Evolutionary conservation across 2,329 filamentous ascomycete genomes (phyloP), one percentile per base, ranked within the genome.

Genomic region (Podosphaera fusca): DNA sequence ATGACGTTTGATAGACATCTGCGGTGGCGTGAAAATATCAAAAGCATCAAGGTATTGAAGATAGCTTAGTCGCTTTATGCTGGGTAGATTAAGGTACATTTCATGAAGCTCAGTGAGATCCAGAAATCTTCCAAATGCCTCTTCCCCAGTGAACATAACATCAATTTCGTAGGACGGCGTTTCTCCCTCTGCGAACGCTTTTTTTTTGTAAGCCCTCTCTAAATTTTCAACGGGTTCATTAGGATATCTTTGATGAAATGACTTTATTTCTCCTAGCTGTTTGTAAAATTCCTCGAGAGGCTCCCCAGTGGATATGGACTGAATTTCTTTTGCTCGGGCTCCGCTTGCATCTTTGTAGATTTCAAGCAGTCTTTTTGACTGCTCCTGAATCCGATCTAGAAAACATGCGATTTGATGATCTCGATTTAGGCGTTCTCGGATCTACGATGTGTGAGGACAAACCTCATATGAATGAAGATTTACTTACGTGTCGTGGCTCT

Each of bases 151-250:
- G 70, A 98, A 98, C 74, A 96, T 84, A 58, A 80, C 81, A 66
- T 96, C 90, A 53, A 95, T 82, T 56, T 89, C 80, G 49, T 79
- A 80, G 3, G 77, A 75, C 57, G 78, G 69, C 1, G 75, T 72
- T 52, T 84, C 79, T 55, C 80, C 78, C 61, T 84, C 82, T 49
- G 81, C 80, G 10, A 75, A 77, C 47, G 76, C 73, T 58, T 77
- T 79, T 66, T 81, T 76, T 51, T 88, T 87, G 73, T 98, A 98
- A 40, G 89, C 85, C 63, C 84, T 80, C 71, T 98, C 94, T 12
- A 95, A 80, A 64, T 96, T 95, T 70, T 98, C 92, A 53, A 94
- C 86, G 35, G 86, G 87, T 68, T 95, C 87, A 70, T 94, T 94
- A 0, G 90, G 90, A 66, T 98, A 95, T 64, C 84, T 81, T 59